A percentile compares a stretch with the other conserved stretches of the same genome.
Evolutionary conservation across 176 grass and related monocot genomes (phyloP).

Genomic region (Hsuehochloa calcarea): DNA sequence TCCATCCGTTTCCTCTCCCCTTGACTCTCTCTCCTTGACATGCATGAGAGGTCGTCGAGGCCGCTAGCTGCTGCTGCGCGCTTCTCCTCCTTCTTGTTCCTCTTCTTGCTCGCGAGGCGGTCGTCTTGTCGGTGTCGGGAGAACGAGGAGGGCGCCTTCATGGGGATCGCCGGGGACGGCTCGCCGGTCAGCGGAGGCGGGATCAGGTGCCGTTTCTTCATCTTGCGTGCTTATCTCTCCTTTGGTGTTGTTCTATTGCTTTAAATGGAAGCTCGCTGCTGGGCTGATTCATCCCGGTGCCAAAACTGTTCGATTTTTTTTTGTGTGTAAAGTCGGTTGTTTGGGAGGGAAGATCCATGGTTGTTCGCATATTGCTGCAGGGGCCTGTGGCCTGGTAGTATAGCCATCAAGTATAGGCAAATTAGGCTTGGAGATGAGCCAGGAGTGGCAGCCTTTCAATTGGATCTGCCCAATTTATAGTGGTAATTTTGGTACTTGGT

Average conservation of each 20-base stretch:
- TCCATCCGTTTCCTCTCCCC: not conserved
- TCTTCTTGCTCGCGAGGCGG: not conserved
- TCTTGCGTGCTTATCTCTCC: not conserved
- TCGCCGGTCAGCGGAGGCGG: slow-evolving; percentile 10
- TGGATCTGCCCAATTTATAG: slow-evolving; percentile 9
- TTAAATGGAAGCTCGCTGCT: not conserved
- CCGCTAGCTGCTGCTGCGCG: slow-evolving; percentile 16
- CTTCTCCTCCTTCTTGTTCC: not conserved
- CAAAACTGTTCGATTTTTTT: not conserved
- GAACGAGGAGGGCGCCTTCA: not conserved
- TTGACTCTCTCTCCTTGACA: not conserved
- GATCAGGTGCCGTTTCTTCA: not conserved
- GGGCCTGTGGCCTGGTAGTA: not conserved
- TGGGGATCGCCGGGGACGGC: slow-evolving; percentile 39
- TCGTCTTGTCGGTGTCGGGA: not conserved
- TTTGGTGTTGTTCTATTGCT: not conserved
- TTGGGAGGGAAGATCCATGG: not conserved
- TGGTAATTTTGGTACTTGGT: not conserved
- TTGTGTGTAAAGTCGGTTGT: not conserved
- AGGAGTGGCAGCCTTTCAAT: not conserved
- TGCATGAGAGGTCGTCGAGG: slow-evolving; percentile 25
- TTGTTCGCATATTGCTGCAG: not conserved
- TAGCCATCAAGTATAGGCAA: not conserved
- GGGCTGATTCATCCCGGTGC: not conserved
- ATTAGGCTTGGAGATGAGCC: not conserved